phyloP scores from a whole-genome alignment of 2,329 filamentous ascomycete genomes.

The Bipolaris gigantea region DNA sequence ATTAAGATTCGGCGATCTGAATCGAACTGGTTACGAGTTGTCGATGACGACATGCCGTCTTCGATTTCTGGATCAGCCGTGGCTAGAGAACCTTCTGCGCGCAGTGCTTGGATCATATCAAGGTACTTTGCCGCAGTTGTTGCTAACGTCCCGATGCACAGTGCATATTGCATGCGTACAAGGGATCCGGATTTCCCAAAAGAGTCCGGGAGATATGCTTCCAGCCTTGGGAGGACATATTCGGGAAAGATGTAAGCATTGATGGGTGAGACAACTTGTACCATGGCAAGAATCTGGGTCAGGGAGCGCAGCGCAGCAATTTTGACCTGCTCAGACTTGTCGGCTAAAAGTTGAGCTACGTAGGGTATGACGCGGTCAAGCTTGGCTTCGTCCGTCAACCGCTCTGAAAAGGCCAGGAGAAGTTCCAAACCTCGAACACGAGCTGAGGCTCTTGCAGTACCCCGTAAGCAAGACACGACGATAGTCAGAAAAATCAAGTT shows the following conservation, averaged over 20 bases:
- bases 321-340: constrained; percentile 81
- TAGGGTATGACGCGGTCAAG: constrained; percentile 92
- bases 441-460: constrained; percentile 84
- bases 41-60: constrained; percentile 67
- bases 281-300: constrained; percentile 79
- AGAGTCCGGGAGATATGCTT: constrained; percentile 58
- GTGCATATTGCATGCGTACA: constrained; percentile 88
- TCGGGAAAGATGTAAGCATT: constrained; percentile 70
- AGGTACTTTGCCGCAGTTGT: constrained; percentile 82
- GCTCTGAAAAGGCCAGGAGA: constrained; percentile 85
- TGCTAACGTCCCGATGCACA: constrained; percentile 85
- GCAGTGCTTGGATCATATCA: constrained; percentile 85
- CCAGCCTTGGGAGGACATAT: constrained; percentile 64
- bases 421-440: constrained; percentile 88
- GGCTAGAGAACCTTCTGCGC: constrained; percentile 79
- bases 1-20: constrained; percentile 81
- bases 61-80: constrained; percentile 79
- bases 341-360: constrained; percentile 77
- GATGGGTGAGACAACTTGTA: constrained; percentile 79
- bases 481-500: constrained; percentile 90
- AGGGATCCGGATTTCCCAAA: constrained; percentile 59
- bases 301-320: constrained; percentile 83
- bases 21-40: constrained; percentile 84
- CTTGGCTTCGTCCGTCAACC: constrained; percentile 92
- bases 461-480: constrained; percentile 84